Conservation (phyloP, 768 basidiomycete species). For the Psilocybe azurescens region DNA sequence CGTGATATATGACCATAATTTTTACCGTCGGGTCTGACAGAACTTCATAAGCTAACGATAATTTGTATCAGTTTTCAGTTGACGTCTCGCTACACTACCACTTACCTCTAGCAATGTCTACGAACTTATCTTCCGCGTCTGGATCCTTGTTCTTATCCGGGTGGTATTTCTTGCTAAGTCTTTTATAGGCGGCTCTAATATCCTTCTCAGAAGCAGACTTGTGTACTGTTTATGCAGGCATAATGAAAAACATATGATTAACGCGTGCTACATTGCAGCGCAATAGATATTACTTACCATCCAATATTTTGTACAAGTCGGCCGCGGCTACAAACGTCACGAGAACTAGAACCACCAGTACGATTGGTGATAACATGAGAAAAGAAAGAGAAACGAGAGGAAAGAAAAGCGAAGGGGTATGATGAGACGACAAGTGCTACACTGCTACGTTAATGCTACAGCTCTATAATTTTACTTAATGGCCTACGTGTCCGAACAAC, state of each 20-base stretch:
- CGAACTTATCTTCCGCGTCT: constrained; percentile 83
- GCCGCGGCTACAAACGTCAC: constrained; percentile 52
- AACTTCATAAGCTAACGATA: constrained; percentile 83
- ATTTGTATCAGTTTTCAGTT: neutral
- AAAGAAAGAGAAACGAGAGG: constrained; percentile 21
- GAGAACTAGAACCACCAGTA: constrained; percentile 43
- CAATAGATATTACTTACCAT: constrained; percentile 59
- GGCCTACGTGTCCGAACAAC: constrained; percentile 33
- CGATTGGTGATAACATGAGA: constrained; percentile 37
- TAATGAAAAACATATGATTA: neutral
- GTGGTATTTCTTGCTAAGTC: constrained; percentile 86
- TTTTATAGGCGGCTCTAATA: constrained; percentile 92
- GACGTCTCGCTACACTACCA: neutral
- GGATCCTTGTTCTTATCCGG: constrained; percentile 95
- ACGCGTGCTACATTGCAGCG: constrained; percentile 27
- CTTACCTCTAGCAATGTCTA: constrained; percentile 89
- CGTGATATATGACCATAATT: constrained; percentile 1
- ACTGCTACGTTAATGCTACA: constrained; percentile 4
- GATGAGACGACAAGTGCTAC: constrained; percentile 14
- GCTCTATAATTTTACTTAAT: constrained; percentile 20
- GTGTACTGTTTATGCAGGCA: constrained; percentile 46
- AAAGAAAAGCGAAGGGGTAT: constrained; percentile 20
- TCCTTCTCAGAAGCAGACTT: constrained; percentile 86
- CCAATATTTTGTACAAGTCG: constrained; percentile 84
- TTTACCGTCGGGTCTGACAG: constrained; percentile 83